Evolutionary conservation across 2,329 filamentous ascomycete species (phyloP).

Genomic region (Fusarium xyrophilum): DNA sequence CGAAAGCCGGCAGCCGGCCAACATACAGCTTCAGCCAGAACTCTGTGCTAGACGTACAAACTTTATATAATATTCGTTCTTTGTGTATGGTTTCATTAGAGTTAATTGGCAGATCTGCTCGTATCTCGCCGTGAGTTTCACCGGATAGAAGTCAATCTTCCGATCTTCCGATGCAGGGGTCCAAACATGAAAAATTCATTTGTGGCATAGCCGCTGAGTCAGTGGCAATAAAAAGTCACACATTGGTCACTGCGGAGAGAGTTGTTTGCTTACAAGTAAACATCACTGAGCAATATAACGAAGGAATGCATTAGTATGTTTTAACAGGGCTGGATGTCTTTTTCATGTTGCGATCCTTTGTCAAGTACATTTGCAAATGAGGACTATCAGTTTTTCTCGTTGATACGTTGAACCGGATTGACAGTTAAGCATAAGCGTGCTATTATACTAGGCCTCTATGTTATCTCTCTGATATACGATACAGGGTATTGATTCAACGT

Average conservation of each 20-base stretch:
- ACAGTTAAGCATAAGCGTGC: background rate
- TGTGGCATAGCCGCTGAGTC: background rate
- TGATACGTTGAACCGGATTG: background rate
- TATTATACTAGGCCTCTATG: too few species aligned
- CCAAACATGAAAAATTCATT: background rate
- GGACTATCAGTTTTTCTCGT: accelerated
- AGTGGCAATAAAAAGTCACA: background rate
- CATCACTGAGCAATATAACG: accelerated
- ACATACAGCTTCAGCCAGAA: background rate
- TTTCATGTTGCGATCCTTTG: accelerated
- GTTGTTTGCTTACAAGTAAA: accelerated
- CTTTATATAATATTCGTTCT: too few species aligned
- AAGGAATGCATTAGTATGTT: accelerated
- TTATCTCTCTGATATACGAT: too few species aligned
- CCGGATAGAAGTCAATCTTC: too few species aligned
- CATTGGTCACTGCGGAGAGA: too few species aligned
- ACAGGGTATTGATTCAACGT: background rate
- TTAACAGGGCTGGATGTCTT: accelerated
- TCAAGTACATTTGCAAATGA: accelerated
- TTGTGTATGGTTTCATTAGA: too few species aligned
- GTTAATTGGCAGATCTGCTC: too few species aligned
- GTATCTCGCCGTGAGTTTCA: too few species aligned
- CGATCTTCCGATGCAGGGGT: background rate
- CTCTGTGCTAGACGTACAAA: too few species aligned
- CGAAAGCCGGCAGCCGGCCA: accelerated